A percentile compares a stretch with the other conserved stretches of the same genome.
phyloP scores from a whole-genome alignment of 2,329 filamentous ascomycete genomes.

The Talaromyces sp. region DNA sequence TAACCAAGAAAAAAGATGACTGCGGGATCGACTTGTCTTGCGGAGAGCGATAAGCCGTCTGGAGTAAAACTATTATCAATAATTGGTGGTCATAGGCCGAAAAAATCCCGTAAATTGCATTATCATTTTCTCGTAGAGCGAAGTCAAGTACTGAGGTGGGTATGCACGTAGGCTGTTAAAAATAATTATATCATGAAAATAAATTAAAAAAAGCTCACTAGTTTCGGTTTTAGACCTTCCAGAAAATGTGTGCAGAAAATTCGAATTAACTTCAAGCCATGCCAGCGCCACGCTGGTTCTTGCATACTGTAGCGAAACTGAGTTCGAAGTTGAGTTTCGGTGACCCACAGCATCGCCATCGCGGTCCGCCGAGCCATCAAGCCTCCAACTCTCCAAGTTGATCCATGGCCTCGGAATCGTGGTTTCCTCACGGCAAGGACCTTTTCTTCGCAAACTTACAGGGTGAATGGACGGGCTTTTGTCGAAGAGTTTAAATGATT shows the following conservation, averaged over 20 bases:
- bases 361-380: constrained; percentile 10
- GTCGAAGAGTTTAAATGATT: too few relatives aligned
- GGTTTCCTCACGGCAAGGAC: neutral
- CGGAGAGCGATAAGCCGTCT: constrained; percentile 12
- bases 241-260: neutral
- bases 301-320: neutral
- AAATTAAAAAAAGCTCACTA: neutral
- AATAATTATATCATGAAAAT: too few relatives aligned
- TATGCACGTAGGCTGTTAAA: too few relatives aligned
- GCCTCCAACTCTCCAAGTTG: neutral
- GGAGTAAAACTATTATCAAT: constrained; percentile 14
- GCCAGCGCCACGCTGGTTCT: neutral
- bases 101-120: neutral
- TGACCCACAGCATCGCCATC: constrained; percentile 8
- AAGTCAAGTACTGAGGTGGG: too few relatives aligned
- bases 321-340: constrained; percentile 11
- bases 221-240: constrained; percentile 1
- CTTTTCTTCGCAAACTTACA: neutral
- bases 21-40: constrained; percentile 2
- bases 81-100: constrained; percentile 12
- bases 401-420: neutral
- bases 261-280: neutral
- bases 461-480: neutral
- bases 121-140: neutral
- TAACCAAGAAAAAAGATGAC: neutral